These are phyloP conservation scores for Vitis cinerea DNA, from an alignment of 164 flowering plant species.

Conservation along the genomic window DNA sequence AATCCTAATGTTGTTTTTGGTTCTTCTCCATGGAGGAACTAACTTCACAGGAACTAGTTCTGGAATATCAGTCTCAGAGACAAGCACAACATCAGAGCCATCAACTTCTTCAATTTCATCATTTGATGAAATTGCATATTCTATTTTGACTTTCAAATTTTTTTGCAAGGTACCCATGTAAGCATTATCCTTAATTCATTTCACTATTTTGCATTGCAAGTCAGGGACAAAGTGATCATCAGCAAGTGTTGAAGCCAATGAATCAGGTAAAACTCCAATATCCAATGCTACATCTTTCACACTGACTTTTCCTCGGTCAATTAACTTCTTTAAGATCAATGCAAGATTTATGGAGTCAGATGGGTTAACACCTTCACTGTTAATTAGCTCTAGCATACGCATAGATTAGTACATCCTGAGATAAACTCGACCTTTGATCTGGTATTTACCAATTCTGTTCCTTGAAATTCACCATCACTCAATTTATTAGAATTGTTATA, in stretches of 20 bases:
- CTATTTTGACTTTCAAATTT: conserved; percentile 33
- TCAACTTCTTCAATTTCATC: conserved; percentile 29
- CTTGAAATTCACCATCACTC: conserved; percentile 27
- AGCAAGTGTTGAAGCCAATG: conserved; percentile 44
- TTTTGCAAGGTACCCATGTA: conserved; percentile 32
- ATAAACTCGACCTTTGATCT: conserved; percentile 15
- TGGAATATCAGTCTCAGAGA: too few relatives aligned
- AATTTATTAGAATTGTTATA: conserved; percentile 24
- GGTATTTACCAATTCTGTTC: conserved; percentile 17
- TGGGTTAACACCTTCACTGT: conserved; percentile 27
- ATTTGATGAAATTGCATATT: conserved; percentile 22
- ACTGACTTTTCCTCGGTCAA: conserved; percentile 67
- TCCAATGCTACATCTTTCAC: conserved; percentile 67
- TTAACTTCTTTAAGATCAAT: conserved; percentile 62
- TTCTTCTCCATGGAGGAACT: conserved; percentile 58
- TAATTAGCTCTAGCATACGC: conserved; percentile 21
- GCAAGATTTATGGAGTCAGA: conserved; percentile 34
- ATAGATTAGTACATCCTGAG: conserved; percentile 29
- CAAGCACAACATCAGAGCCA: neutral
- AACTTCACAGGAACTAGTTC: conserved; percentile 27
- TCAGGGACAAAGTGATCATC: conserved; percentile 55
- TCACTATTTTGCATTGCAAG: conserved; percentile 45
- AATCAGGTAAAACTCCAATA: conserved; percentile 62
- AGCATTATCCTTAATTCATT: conserved; percentile 36
- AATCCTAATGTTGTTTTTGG: conserved; percentile 45